Evolutionary conservation across 2,329 filamentous ascomycete genomes (phyloP).

Genomic region (Pyrenophora tritici-repentis): DNA sequence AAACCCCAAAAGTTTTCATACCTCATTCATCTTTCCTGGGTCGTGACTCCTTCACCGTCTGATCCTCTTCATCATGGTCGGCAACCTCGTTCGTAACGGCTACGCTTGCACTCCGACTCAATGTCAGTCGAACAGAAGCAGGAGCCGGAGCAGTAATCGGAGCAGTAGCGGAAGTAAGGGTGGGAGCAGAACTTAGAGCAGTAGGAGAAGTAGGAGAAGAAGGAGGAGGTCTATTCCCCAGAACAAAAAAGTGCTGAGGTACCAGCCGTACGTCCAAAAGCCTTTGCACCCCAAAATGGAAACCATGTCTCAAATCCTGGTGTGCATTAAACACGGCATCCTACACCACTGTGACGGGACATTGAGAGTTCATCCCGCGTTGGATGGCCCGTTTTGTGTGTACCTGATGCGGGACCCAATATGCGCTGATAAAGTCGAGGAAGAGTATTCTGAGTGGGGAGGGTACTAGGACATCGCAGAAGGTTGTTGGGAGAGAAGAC

Average conservation of each 20-base stretch:
- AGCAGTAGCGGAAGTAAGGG: too few species aligned
- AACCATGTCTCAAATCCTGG: conserved; percentile 13
- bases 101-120: neutral
- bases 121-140: too few species aligned
- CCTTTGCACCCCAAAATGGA: conserved; percentile 23
- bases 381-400: too few species aligned
- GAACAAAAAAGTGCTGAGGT: too few species aligned
- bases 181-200: neutral
- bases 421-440: too few species aligned
- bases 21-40: neutral
- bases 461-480: neutral
- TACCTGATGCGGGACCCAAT: too few species aligned
- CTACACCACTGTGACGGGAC: conserved; percentile 9
- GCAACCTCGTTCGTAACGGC: neutral
- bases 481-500: neutral
- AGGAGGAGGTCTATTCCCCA: too few species aligned
- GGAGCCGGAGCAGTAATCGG: too few species aligned
- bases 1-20: neutral
- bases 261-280: too few species aligned
- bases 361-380: too few species aligned
- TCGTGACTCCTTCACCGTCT: neutral
- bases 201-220: too few species aligned
- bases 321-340: conserved; percentile 14
- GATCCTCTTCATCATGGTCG: neutral
- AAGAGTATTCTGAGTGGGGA: neutral